phyloP scores from a whole-genome alignment of 2,329 filamentous ascomycete genomes.

The Conoideocrella luteorostrata region DNA sequence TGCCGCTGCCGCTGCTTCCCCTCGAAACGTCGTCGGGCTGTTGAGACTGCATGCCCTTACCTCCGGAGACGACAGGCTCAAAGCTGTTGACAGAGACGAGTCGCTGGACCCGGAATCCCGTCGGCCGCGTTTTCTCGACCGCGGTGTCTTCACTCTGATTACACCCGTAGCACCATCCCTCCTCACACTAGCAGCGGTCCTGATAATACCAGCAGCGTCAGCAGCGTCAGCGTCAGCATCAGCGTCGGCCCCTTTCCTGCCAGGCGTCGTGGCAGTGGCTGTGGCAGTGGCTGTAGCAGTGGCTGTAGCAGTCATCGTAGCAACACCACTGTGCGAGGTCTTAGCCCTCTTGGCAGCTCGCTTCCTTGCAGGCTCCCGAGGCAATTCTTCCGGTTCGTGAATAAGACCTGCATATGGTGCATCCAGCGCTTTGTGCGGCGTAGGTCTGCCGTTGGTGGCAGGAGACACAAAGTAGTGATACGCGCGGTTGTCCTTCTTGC shows the following conservation, averaged over 20 bases:
- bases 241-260: constrained; percentile 1
- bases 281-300: background rate
- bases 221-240: constrained; percentile 1
- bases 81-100: constrained; percentile 35
- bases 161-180: constrained; percentile 4
- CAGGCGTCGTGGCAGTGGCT: constrained; percentile 4
- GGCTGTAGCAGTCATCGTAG: constrained; percentile 2
- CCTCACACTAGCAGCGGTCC: background rate
- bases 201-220: constrained; percentile 6
- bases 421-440: constrained; percentile 38
- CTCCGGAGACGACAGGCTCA: constrained; percentile 34
- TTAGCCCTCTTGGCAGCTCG: constrained; percentile 33
- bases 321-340: constrained; percentile 18
- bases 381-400: constrained; percentile 14
- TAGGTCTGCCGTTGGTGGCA: constrained; percentile 34
- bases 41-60: constrained; percentile 18
- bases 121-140: constrained; percentile 26
- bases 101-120: constrained; percentile 34
- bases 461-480: constrained; percentile 49
- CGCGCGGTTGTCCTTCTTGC: constrained; percentile 45
- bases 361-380: constrained; percentile 10
- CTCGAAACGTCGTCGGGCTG: constrained; percentile 4
- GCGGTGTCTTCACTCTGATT: constrained; percentile 27
- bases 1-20: constrained; percentile 5
- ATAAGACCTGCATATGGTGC: constrained; percentile 46